Percentiles rank a stretch among this genome's conserved stretches.
Evolutionary conservation across 352 stramenopile genomes (phyloP).

Genomic region (Phytopythium boreale): DNA sequence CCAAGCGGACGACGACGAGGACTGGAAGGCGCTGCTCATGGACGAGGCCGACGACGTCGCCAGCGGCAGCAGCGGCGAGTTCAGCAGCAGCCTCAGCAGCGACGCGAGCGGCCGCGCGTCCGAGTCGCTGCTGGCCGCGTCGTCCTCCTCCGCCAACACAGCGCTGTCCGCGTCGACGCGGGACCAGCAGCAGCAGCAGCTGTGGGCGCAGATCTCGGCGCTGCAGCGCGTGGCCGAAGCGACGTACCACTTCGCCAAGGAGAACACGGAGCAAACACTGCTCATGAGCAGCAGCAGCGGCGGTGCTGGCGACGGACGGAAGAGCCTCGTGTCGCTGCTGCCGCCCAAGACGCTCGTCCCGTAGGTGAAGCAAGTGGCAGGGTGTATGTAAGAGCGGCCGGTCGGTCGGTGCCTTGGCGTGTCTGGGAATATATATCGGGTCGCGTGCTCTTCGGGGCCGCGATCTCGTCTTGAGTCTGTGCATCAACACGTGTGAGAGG

Average conservation of each 20-base stretch:
- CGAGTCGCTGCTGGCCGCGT: not conserved
- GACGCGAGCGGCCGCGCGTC: not conserved
- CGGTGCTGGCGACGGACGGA: not conserved
- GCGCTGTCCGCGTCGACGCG: not conserved
- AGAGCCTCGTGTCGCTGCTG: slow-evolving; percentile 4
- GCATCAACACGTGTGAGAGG: not conserved
- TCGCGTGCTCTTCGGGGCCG: not conserved
- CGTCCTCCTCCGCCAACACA: not conserved
- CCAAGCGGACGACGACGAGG: slow-evolving; percentile 6
- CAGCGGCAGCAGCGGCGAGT: not conserved
- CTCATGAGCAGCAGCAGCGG: slow-evolving; percentile 6
- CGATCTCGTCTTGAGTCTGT: not conserved
- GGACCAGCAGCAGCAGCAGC: slow-evolving; percentile 4
- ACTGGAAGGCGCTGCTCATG: slow-evolving; percentile 6
- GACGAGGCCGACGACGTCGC: slow-evolving; percentile 12
- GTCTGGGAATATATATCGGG: slow-evolving; percentile 2
- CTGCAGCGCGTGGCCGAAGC: slow-evolving; percentile 23
- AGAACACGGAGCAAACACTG: slow-evolving; percentile 20
- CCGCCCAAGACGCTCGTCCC: slow-evolving; percentile 3
- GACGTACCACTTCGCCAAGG: slow-evolving; percentile 23
- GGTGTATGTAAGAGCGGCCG: not conserved
- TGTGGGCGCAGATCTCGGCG: slow-evolving; percentile 23
- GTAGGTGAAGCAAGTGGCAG: not conserved
- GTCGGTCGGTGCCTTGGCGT: not conserved
- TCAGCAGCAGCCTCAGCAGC: slow-evolving; percentile 1